Evolutionary conservation across 257 asterid genomes (phyloP).

Genomic region (Rhazya stricta): DNA sequence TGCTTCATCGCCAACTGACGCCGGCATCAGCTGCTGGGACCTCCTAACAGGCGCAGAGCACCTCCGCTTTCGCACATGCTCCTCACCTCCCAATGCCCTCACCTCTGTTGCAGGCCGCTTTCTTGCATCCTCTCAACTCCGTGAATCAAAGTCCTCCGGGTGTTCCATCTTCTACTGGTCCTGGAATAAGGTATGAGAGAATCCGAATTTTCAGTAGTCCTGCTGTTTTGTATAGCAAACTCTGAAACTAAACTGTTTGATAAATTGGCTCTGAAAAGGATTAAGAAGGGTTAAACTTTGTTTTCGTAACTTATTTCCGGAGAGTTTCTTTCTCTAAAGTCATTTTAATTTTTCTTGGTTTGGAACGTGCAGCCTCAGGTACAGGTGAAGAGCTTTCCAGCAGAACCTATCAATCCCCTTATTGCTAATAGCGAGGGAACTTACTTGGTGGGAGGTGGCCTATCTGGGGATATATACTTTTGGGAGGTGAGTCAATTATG

Average conservation of each 20-base stretch:
- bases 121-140: slow-evolving; percentile 75
- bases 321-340: neutral
- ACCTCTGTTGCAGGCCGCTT: slow-evolving; percentile 62
- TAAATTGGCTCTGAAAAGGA: slow-evolving; percentile 20
- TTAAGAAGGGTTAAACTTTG: neutral
- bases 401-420: slow-evolving; percentile 62
- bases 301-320: neutral
- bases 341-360: neutral
- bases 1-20: slow-evolving; percentile 83
- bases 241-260: slow-evolving; percentile 19
- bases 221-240: neutral
- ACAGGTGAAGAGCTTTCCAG: slow-evolving; percentile 81
- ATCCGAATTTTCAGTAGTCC: neutral
- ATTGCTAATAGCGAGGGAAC: slow-evolving; percentile 67
- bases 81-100: slow-evolving; percentile 77
- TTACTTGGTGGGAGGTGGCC: slow-evolving; percentile 77
- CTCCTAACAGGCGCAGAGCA: slow-evolving; percentile 67
- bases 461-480: slow-evolving; percentile 69
- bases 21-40: slow-evolving; percentile 91
- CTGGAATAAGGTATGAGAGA: slow-evolving; percentile 64
- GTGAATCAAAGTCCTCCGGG: slow-evolving; percentile 55
- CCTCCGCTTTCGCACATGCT: slow-evolving; percentile 60
- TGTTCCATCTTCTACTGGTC: slow-evolving; percentile 80
- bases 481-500: slow-evolving; percentile 70
- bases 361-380: slow-evolving; percentile 63